Base-by-base conservation (phyloP, 305 asterid species). In the Fraxinus baroniana region DNA sequence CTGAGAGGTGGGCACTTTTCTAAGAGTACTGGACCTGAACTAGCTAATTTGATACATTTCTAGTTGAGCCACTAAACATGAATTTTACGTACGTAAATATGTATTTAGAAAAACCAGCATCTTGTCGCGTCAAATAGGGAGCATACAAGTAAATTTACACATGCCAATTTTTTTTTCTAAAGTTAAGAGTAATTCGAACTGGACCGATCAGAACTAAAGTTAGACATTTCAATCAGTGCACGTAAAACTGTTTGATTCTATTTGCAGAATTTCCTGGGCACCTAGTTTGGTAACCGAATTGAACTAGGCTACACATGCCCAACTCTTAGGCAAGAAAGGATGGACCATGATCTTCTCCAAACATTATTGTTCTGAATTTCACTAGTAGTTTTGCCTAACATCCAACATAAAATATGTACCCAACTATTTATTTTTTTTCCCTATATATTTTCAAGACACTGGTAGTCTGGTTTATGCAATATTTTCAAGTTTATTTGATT, bases 391-490 rank as follows among this genome's bases (percentile, higher is more conserved):
- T 77, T 84, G 82, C 89, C 89, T 79, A 78, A 76, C 80, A 76
- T 74, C 78, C 46, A 80, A 46, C 83, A 18, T 49, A 33, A 82
- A 78, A 70, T 83, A 80, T 80, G 66, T 60, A 86, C 90, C 84
- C 82, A 86, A 85, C 80, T 78, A 70, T 71, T 70, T 15, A 33
- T 26, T 26, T 80, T 80, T 68, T 82, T 79, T 28, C 71, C 71
- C 83, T 90, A 90, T 90, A 86, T 80, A 88, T 85, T 44, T 44
- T 41, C 52, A 41, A 37, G 82, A 64, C 55, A 33, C 37, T 33
- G 37, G 37, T 33, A 33, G 37, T 82, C 77, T 18, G 41, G 37
- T 57, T 46, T 68, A 7, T 36, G 12, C 39, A 20, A 17, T 33
- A 32, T 9, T 39, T 62, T 60, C 82, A 79, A 72, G 83, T 44